Conservation (phyloP, 352 stramenopile species). For the Globisporangium carolinianum region DNA sequence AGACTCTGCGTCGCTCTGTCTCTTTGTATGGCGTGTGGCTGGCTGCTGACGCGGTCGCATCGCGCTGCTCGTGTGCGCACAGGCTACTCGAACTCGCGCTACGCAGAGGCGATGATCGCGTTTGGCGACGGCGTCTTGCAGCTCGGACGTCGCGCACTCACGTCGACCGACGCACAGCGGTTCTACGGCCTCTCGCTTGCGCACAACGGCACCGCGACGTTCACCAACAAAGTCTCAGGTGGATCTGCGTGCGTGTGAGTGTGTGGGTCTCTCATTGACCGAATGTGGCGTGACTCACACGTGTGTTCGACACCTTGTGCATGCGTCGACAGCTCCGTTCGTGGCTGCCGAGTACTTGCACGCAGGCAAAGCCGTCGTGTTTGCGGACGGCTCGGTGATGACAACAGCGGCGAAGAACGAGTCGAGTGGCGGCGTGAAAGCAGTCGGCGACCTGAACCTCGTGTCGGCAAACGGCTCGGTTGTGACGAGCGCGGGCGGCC, state of each 20-base stretch:
- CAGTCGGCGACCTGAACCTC: constrained; percentile 68
- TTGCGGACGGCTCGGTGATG: constrained; percentile 72
- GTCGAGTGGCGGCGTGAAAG: constrained; percentile 58
- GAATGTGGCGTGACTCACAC: too few relatives aligned
- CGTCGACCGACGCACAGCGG: constrained; percentile 35
- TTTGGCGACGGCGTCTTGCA: constrained; percentile 58
- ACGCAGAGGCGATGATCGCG: constrained; percentile 63
- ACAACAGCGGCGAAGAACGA: constrained; percentile 63
- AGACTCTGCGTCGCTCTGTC: background rate
- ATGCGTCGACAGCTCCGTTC: constrained; percentile 30
- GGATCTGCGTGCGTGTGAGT: background rate
- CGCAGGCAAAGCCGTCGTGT: constrained; percentile 53
- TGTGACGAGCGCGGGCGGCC: constrained; percentile 50
- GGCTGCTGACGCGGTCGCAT: background rate
- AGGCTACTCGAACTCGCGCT: constrained; percentile 71
- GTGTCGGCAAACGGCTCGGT: constrained; percentile 63
- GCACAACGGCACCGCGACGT: constrained; percentile 54
- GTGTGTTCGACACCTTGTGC: background rate
- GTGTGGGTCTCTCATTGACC: background rate
- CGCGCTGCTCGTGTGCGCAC: background rate
- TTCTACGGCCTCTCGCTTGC: constrained; percentile 72
- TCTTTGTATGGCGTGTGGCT: background rate
- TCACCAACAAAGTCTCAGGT: constrained; percentile 67
- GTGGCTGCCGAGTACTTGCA: constrained; percentile 63
- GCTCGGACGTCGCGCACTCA: constrained; percentile 44